Evolutionary conservation across 1,139 yeast species (phyloP).

Genomic region (Candida tropicalis): DNA sequence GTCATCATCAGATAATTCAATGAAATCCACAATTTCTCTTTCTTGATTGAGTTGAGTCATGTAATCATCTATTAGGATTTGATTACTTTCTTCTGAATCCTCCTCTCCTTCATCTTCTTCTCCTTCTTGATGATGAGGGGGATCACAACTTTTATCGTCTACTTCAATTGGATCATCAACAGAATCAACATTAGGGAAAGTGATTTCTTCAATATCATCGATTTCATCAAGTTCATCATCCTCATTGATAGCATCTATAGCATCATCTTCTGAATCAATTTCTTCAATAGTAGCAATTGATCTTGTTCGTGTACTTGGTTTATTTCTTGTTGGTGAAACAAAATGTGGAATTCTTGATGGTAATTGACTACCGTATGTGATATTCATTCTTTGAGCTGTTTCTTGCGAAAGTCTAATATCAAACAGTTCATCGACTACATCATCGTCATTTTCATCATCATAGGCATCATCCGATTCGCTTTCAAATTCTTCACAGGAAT

Average conservation of each 20-base stretch:
- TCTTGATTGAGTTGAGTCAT: slow-evolving; percentile 48
- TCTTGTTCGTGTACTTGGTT: neutral
- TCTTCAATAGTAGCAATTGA: slow-evolving; percentile 3
- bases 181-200: neutral
- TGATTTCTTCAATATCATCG: slow-evolving; percentile 7
- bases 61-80: slow-evolving; percentile 32
- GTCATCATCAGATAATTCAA: slow-evolving; percentile 37
- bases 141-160: slow-evolving; percentile 10
- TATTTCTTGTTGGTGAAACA: neutral
- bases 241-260: neutral
- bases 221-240: neutral
- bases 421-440: slow-evolving; percentile 27
- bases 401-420: slow-evolving; percentile 24
- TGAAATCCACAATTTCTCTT: slow-evolving; percentile 35
- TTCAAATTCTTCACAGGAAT: slow-evolving; percentile 1
- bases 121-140: too few relatives aligned
- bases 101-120: slow-evolving; percentile 12
- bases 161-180: slow-evolving; percentile 5
- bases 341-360: neutral
- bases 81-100: slow-evolving; percentile 28
- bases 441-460: slow-evolving; percentile 22
- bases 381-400: slow-evolving; percentile 28
- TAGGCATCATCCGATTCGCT: slow-evolving; percentile 4
- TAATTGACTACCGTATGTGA: slow-evolving; percentile 20
- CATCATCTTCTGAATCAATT: neutral